Evolutionary conservation across 2,329 filamentous ascomycete genomes (phyloP), one percentile per base, ranked within the genome.

Genomic region (Chrysoporthe austroafricana): DNA sequence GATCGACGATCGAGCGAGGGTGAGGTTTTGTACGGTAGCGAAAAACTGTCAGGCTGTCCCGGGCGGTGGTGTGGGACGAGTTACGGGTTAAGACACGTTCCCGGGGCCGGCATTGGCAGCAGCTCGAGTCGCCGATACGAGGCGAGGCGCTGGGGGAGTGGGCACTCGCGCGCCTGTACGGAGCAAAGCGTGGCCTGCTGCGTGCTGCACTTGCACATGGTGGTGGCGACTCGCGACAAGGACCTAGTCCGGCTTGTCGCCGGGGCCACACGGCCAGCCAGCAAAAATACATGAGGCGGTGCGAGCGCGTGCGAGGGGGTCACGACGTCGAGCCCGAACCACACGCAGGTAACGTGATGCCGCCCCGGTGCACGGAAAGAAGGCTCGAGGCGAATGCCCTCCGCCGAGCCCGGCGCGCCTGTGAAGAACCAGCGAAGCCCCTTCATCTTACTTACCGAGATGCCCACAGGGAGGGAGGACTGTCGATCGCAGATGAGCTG

Each of bases 361-460:
- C 7, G 50, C 32, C 21, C 50, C 16, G 50, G 50, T 34, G 50
- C 21, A 52, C 21, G 0, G 21, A 48, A 46, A 46, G 14, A 46
- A 8, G 50, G 11, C 50, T 54, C 21, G 50, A 11, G 32, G 13
- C 50, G 16, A 5, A 32, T 34, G 21, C 6, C 50, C 48, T 21
- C 50, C 50, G 26, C 50, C 50, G 13, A 26, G 9, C 50, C 11
- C 32, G 50, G 32, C 32, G 50, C 13, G 26, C 7, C 50, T 39
- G 5, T 9, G 36, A 39, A 7, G 36, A 32, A 54, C 14, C 4
- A 26, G 26, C 26, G 26, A 4, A 52, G 21, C 34, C 34, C 50
- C 52, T 44, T 46, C 50, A 56, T 56, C 43, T 57, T 57, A 56
- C 58, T 64, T 64, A 64, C 34, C 62, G 62, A 57, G 42, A 64